phyloP scores from a whole-genome alignment of 2,329 filamentous ascomycete species.

The Didymella pomorum region DNA sequence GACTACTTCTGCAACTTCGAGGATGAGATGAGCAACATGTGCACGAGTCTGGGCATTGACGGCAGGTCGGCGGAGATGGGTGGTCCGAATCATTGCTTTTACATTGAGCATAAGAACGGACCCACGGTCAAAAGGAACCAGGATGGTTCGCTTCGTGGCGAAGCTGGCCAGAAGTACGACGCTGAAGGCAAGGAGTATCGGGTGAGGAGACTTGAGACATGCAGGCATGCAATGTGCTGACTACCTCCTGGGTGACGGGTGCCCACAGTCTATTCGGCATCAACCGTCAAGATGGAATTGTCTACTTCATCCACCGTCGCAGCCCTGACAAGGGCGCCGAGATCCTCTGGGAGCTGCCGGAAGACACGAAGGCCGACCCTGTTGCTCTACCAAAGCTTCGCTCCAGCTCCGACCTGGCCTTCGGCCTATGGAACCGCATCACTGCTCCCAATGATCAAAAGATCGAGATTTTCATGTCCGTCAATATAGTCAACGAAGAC shows the following conservation, averaged over 20 bases:
- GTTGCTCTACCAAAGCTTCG: constrained; percentile 10
- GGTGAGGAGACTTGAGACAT: background rate
- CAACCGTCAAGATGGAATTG: constrained; percentile 19
- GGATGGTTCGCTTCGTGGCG: constrained; percentile 4
- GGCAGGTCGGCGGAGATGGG: constrained; percentile 4
- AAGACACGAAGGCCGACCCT: background rate
- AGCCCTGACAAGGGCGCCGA: constrained; percentile 5
- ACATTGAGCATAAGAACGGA: constrained; percentile 11
- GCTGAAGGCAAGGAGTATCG: constrained; percentile 14
- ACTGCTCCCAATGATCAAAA: background rate
- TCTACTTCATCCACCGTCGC: constrained; percentile 19
- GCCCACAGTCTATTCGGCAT: constrained; percentile 13
- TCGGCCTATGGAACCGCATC: constrained; percentile 17
- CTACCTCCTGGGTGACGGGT: constrained; percentile 6
- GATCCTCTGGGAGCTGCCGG: constrained; percentile 2
- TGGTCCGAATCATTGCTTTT: constrained; percentile 21
- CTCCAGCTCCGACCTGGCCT: constrained; percentile 22
- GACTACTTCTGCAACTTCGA: constrained; percentile 17
- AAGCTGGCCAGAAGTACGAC: constrained; percentile 12
- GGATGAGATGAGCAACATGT: constrained; percentile 4
- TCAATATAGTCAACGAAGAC: constrained; percentile 6
- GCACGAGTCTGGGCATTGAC: constrained; percentile 14
- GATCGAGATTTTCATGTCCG: constrained; percentile 12
- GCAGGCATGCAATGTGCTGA: background rate
- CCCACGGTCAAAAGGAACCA: background rate